phyloP scores from a whole-genome alignment of 139 green algal genomes.

The Chlamydomonas incerta region DNA sequence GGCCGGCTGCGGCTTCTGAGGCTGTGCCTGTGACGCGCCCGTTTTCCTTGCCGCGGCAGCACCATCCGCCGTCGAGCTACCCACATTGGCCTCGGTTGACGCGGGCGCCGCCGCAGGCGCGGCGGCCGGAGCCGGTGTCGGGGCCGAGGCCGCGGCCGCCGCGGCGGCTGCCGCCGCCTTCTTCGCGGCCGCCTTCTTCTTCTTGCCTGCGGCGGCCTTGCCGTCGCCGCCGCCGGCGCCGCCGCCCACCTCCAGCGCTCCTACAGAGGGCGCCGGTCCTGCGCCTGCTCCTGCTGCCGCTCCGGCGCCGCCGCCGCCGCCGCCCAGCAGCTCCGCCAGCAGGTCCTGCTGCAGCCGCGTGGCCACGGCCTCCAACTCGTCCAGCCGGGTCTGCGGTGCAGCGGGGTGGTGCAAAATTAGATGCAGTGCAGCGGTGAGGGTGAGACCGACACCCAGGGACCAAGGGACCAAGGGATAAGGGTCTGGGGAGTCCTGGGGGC shows the following conservation, averaged over 20 bases:
- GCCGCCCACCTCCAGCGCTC: too few relatives aligned
- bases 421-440: too few relatives aligned
- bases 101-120: too few relatives aligned
- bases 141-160: background rate
- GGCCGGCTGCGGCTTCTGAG: too few relatives aligned
- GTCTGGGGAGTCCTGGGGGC: too few relatives aligned
- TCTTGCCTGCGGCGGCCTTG: background rate
- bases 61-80: background rate
- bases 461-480: too few relatives aligned
- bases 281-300: too few relatives aligned
- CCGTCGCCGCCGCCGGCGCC: background rate
- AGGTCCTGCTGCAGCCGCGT: conserved; percentile 60
- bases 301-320: background rate
- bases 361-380: conserved; percentile 57
- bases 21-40: background rate
- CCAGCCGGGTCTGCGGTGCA: conserved; percentile 28
- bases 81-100: background rate
- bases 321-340: conserved; percentile 57
- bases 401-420: too few relatives aligned
- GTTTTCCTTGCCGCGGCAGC: background rate
- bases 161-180: background rate
- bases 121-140: too few relatives aligned
- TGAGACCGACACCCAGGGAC: too few relatives aligned
- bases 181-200: conserved; percentile 1
- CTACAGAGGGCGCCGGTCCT: too few relatives aligned